These are phyloP conservation scores for Suillus discolor DNA, from an alignment of 768 basidiomycete genomes.

Conservation along the genomic window DNA sequence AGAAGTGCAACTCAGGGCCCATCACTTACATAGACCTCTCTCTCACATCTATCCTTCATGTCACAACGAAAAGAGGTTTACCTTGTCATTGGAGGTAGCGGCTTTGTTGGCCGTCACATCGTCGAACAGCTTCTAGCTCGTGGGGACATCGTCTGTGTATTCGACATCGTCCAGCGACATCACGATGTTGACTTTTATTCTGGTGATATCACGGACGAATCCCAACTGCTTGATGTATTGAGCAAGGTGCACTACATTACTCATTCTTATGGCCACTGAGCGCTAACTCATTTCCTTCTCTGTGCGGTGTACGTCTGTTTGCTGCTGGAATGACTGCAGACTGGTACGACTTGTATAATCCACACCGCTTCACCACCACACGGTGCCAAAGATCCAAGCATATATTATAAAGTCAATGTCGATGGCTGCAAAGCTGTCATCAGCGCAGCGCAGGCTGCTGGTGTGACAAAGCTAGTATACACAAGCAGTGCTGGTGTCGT, in stretches of 20 bases:
- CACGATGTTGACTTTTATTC: conserved; percentile 86
- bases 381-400: conserved; percentile 61
- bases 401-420: conserved; percentile 94
- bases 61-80: conserved; percentile 60
- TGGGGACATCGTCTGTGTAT: conserved; percentile 79
- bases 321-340: conserved; percentile 41
- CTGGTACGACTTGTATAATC: conserved; percentile 86
- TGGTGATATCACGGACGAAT: conserved; percentile 84
- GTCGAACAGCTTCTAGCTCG: conserved; percentile 82
- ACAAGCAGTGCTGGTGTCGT: conserved; percentile 93
- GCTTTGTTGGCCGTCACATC: conserved; percentile 90
- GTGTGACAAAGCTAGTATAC: conserved; percentile 87
- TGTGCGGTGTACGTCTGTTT: not conserved
- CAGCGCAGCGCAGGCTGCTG: conserved; percentile 70
- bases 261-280: not conserved
- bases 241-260: conserved; percentile 51
- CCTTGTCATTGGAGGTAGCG: conserved; percentile 92
- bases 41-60: not conserved
- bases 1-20: not conserved
- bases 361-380: conserved; percentile 91
- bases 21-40: not conserved
- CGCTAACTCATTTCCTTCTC: not conserved
- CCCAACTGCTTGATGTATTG: conserved; percentile 71
- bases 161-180: conserved; percentile 92
- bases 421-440: conserved; percentile 87